Conservation (phyloP, 2,329 filamentous ascomycete species). For the Neofusicoccum parvum region DNA sequence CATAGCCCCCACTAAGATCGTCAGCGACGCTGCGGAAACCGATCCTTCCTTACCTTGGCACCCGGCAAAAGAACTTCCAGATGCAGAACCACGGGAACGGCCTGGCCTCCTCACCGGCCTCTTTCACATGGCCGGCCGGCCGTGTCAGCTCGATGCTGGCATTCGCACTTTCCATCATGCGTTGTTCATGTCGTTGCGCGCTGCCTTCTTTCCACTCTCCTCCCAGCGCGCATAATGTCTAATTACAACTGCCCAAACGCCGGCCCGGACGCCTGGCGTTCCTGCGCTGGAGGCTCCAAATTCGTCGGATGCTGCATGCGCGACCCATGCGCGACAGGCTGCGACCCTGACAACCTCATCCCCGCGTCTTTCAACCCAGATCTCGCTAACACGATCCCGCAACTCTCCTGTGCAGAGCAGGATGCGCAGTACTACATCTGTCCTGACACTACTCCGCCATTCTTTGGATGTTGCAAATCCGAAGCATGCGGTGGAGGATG, state of each 20-base stretch:
- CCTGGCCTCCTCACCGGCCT: no score
- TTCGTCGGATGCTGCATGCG: conserved; percentile 46
- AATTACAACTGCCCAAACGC: conserved; percentile 36
- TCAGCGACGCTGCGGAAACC: no score
- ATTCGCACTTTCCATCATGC: background rate
- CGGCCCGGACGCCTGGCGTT: conserved; percentile 35
- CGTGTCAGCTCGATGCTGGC: background rate
- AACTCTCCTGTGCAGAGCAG: conserved; percentile 34
- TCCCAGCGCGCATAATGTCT: background rate
- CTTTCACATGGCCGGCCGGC: no score
- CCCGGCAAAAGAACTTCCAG: no score
- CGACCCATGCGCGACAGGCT: conserved; percentile 42
- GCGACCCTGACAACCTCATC: conserved; percentile 35
- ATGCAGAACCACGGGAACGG: no score
- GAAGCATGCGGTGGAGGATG: background rate
- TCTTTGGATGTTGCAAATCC: conserved; percentile 43
- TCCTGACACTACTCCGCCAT: conserved; percentile 28
- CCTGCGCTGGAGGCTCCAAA: conserved; percentile 33
- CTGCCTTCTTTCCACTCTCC: background rate
- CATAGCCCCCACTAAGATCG: no score
- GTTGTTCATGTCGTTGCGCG: background rate
- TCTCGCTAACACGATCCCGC: conserved; percentile 34
- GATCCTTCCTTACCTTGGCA: no score
- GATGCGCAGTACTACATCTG: conserved; percentile 40
- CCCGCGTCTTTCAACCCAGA: conserved; percentile 36